phyloP scores from a whole-genome alignment of 1,139 yeast genomes.

The Blastobotrys serpentis region DNA sequence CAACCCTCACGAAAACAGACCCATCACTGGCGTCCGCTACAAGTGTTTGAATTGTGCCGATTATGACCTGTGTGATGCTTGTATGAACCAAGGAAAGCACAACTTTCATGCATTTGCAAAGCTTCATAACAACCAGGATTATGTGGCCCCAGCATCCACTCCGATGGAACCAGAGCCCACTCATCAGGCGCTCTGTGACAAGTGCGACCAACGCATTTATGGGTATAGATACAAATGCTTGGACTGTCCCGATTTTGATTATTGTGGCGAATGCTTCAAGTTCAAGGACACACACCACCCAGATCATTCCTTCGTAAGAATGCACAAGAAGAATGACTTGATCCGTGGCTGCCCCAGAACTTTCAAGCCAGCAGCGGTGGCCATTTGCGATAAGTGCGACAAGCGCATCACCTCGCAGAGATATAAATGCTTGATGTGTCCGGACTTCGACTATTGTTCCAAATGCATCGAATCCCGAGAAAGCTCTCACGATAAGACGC shows the following conservation, averaged over 20 bases:
- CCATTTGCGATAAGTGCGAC: slow-evolving; percentile 29
- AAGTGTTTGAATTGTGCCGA: slow-evolving; percentile 52
- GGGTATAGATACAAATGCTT: slow-evolving; percentile 48
- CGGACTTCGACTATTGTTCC: slow-evolving; percentile 53
- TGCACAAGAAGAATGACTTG: slow-evolving; percentile 19
- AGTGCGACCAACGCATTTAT: slow-evolving; percentile 22
- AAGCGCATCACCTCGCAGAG: slow-evolving; percentile 33
- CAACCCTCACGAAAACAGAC: slow-evolving; percentile 3
- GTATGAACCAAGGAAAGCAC: slow-evolving; percentile 28
- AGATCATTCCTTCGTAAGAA: slow-evolving; percentile 27
- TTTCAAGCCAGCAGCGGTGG: slow-evolving; percentile 2
- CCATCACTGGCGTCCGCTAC: slow-evolving; percentile 38
- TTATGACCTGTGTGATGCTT: slow-evolving; percentile 51
- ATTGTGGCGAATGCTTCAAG: slow-evolving; percentile 46
- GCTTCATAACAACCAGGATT: slow-evolving; percentile 17
- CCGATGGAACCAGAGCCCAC: background rate
- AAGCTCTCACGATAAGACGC: background rate
- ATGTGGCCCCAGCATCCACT: background rate
- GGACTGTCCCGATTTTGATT: slow-evolving; percentile 52
- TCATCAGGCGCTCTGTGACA: slow-evolving; percentile 24
- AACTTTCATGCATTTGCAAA: slow-evolving; percentile 26
- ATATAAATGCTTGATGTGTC: slow-evolving; percentile 51
- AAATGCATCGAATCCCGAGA: slow-evolving; percentile 35
- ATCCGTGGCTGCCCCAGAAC: background rate
- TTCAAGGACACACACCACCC: slow-evolving; percentile 15